These are phyloP conservation scores for Hibiscus mutabilis DNA, from an alignment of 345 rosid genomes.

Conservation along the genomic window DNA sequence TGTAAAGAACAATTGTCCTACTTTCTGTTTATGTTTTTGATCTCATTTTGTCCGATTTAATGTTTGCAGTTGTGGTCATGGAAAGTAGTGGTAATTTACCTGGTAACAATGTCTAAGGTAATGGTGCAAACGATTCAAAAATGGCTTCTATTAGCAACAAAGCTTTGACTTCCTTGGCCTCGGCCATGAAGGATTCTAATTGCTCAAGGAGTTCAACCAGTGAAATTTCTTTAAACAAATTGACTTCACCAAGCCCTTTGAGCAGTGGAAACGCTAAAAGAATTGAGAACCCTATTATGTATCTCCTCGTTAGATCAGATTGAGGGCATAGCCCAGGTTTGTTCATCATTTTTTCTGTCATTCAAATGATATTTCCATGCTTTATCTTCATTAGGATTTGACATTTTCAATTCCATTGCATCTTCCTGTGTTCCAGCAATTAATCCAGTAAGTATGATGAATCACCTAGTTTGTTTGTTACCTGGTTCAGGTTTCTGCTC, in stretches of 20 bases:
- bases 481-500: conserved; percentile 43
- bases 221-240: neutral
- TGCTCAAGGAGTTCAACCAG: neutral
- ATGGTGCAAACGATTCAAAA: neutral
- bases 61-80: neutral
- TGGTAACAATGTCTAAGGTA: neutral
- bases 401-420: conserved; percentile 1
- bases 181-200: neutral
- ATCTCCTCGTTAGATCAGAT: conserved; percentile 91
- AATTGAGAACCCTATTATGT: too few relatives aligned
- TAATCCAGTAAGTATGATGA: conserved; percentile 2
- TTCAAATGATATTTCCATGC: conserved; percentile 10
- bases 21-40: neutral
- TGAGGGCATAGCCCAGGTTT: conserved; percentile 96
- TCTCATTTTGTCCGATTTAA: neutral
- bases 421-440: neutral
- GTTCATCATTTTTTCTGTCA: conserved; percentile 15
- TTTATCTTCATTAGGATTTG: conserved; percentile 6
- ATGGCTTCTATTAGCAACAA: neutral
- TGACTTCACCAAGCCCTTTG: neutral
- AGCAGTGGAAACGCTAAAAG: too few relatives aligned
- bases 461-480: conserved; percentile 12
- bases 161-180: neutral
- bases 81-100: neutral
- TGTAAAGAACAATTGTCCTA: too few relatives aligned